phyloP scores from a whole-genome alignment of 306 rosid species.

The Abrus precatorius region DNA sequence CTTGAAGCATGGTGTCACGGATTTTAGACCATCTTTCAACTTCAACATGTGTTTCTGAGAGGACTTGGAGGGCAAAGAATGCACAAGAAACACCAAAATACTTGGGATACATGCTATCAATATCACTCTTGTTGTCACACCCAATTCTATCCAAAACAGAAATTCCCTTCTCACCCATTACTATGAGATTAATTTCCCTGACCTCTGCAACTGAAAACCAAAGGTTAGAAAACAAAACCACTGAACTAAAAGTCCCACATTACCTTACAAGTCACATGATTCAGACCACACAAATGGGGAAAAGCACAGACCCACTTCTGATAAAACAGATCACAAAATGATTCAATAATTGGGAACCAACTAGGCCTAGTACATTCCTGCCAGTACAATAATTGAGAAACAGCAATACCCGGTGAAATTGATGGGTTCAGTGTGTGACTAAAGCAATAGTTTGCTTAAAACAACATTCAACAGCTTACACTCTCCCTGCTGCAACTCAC shows the following conservation, averaged over 20 bases:
- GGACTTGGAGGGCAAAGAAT: slow-evolving; percentile 72
- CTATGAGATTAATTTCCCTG: slow-evolving; percentile 49
- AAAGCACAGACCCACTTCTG: slow-evolving; percentile 42
- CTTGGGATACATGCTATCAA: slow-evolving; percentile 68
- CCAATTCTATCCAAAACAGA: slow-evolving; percentile 49
- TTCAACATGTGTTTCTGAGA: slow-evolving; percentile 63
- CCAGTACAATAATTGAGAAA: slow-evolving; percentile 40
- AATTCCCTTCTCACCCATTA: slow-evolving; percentile 72
- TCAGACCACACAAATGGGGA: slow-evolving; percentile 16
- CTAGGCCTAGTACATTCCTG: slow-evolving; percentile 34
- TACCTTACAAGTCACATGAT: slow-evolving; percentile 48
- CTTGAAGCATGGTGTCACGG: slow-evolving; percentile 78
- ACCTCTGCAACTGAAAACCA: slow-evolving; percentile 51
- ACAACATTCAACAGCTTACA: slow-evolving; percentile 54
- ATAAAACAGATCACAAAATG: slow-evolving; percentile 28
- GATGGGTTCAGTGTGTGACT: slow-evolving; percentile 32
- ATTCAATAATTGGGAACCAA: slow-evolving; percentile 47
- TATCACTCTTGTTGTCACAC: slow-evolving; percentile 55
- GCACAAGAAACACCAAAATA: slow-evolving; percentile 94
- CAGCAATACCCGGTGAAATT: slow-evolving; percentile 46
- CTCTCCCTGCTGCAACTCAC: slow-evolving; percentile 43
- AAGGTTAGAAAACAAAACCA: slow-evolving; percentile 43
- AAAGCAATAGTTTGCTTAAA: slow-evolving; percentile 32
- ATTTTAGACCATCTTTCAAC: slow-evolving; percentile 66
- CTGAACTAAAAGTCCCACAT: slow-evolving; percentile 43